Base-by-base conservation (phyloP, 768 basidiomycete species). In the Leucocoprinus leucothites region DNA sequence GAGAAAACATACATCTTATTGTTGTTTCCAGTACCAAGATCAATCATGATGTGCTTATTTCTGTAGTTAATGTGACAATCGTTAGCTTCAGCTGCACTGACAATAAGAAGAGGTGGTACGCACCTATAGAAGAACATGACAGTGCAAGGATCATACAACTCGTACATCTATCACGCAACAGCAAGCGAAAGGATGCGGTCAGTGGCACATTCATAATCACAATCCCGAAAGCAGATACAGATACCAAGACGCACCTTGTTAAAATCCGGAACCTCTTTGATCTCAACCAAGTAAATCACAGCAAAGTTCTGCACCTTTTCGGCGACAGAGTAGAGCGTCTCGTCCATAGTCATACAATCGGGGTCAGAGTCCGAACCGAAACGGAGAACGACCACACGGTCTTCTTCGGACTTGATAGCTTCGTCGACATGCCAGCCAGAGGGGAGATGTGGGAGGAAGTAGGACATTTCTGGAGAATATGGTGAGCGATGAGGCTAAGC, bases 21-120 rank as follows among this genome's bases (percentile, higher is more conserved):
- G 74, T 98, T 98, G 72, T 98, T 97, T 78, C 95, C 95, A 48
- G 95, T 98, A n/a, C 94, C 95, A 61, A 98, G 74, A 82, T 98
- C 97, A 65, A 99, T 98, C 96, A 98, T 98, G 74, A 98, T 98
- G 68, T 98, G 97, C 68, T 98, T 97, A 71, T 96, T 96, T 41
- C 95, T 96, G 63, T 0, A 28, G 13, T 9, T 0, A 35, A 24
- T 14, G 19, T 19, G 13, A 14, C 11, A 31, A 11, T 48, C 38
- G 26, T 25, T 50, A 64, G 45, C 52, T 40, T 18, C 9, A 49
- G 48, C n/a, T 19, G 51, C 31, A 57, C 24, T 58, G 59, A 21
- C 31, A 11, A 18, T 26, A 57, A 9, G 18, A 6, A n/a, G 16
- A 9, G 36, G 47, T 9, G 25, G 16, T 28, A 26, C 87, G 41